Evolutionary conservation across 1,284 basidiomycete species (phyloP), one percentile per base, ranked within the genome.

Genomic region (Porogramme epimiltina): DNA sequence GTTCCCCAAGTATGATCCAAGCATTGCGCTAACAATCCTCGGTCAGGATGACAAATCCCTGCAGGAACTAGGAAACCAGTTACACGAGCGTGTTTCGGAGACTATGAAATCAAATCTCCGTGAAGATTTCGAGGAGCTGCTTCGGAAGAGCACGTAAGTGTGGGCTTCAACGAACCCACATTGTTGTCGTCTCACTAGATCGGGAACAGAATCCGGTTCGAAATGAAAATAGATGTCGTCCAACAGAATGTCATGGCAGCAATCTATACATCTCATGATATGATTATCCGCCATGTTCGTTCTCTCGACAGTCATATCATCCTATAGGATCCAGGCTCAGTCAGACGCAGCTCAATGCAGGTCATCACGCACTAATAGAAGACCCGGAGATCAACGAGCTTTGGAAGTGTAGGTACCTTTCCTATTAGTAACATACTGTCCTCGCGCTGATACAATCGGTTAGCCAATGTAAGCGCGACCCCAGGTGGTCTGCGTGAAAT

Each of bases 301-400:
- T n/a, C n/a, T n/a, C n/a, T n/a, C n/a, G n/a, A n/a, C n/a, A n/a
- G n/a, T n/a, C n/a, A n/a, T n/a, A n/a, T n/a, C n/a, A n/a, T n/a
- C n/a, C n/a, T n/a, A n/a, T n/a, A n/a, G n/a, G n/a, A n/a, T n/a
- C n/a, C n/a, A n/a, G n/a, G n/a, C n/a, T n/a, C n/a, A n/a, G n/a
- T n/a, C n/a, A n/a, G n/a, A n/a, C n/a, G n/a, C n/a, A n/a, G n/a
- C n/a, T n/a, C n/a, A n/a, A n/a, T n/a, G n/a, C n/a, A n/a, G n/a
- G n/a, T 6, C 40, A 20, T 3, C 47, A 49, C 41, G 47, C 42
- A n/a, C 33, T 49, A 9, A 42, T 49, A 13, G 4, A 49, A 3
- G 33, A 42, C 9, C 18, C 16, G 2, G 39, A 42, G 10, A 34
- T 49, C 9, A 10, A 26, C 2, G 36, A 3, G 3, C 36, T 49